A percentile compares a stretch with the other conserved stretches of the same genome.
phyloP scores from a whole-genome alignment of 1,284 basidiomycete genomes.

The Apiotrichum montevideense region DNA sequence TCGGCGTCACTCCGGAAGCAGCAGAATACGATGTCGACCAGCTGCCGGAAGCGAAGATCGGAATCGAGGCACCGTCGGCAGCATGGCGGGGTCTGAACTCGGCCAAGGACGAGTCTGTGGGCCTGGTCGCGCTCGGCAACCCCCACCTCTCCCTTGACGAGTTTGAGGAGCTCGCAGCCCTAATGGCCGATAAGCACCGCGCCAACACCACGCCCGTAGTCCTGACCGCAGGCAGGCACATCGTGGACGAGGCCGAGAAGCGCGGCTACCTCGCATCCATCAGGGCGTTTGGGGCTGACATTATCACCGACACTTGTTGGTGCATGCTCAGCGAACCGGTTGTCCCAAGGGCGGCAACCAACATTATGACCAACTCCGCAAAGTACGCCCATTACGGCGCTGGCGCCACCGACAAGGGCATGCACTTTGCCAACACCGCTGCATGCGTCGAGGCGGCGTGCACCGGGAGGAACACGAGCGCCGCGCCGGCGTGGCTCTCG shows the following conservation, averaged over 20 bases:
- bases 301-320: constrained; percentile 12
- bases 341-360: neutral
- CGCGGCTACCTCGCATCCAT: constrained; percentile 1
- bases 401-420: neutral
- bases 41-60: neutral
- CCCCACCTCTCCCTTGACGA: constrained; percentile 11
- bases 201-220: neutral
- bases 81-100: constrained; percentile 11
- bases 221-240: constrained; percentile 5
- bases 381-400: constrained; percentile 16
- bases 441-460: constrained; percentile 6
- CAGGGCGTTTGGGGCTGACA: constrained; percentile 3
- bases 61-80: neutral
- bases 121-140: constrained; percentile 12
- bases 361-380: constrained; percentile 8
- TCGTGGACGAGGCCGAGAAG: constrained; percentile 1
- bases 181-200: neutral
- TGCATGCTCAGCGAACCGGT: constrained; percentile 10
- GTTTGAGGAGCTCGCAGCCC: constrained; percentile 6
- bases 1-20: constrained; percentile 11
- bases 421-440: constrained; percentile 3
- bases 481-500: neutral
- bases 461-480: neutral
- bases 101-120: neutral
- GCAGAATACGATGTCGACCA: neutral